Evolutionary conservation across 805 yeast genomes (phyloP), one percentile per base, ranked within the genome.

Genomic region (Cyberlindnera petersonii): DNA sequence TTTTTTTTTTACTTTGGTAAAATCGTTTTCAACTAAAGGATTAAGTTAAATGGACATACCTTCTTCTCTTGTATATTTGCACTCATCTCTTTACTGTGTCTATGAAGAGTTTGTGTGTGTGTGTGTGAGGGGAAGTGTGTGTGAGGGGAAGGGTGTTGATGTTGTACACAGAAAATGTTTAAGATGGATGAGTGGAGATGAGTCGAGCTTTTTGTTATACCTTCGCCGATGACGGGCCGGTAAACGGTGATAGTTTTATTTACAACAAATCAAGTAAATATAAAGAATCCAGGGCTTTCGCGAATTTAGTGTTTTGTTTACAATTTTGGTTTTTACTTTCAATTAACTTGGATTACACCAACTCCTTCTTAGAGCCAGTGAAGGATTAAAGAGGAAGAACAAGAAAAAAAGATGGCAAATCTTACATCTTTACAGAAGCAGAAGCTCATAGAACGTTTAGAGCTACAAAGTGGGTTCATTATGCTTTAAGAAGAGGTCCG

Each of bases 401-500:
- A 26, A 10, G 24, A 14, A n/a, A 6, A 9, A 21, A 14, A 4
- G 7, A 44, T 47, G 49, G 23, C 33, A 6, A 14, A 29, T 14
- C 48, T 50, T 22, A 50, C 55, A 4, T 22, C 21, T 4, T 40
- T 33, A 0, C 46, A 48, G 30, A 41, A 46, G 20, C 31, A 36
- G 7, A 46, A 39, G 32, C 44, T 55, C 6, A 30, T 51, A 1
- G 43, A 44, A 15, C 43, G 59, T 10, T 49, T 55, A 24, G 48
- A 49, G 31, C 31, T 46, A 9, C 58, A 55, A 15, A 43, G 59
- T 55, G 24, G 18, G 59, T 52, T 13, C 5, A 13, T 9, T 10
- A 10, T 9, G 21, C 13, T 13, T 13, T 13, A 10, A 15, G 17
- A 6, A 16, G n/a, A 19, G 5, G 5, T 14, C 23, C 23, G 5